Conservation (phyloP, 257 asterid genomes). For the Gynochthodes officinalis region DNA sequence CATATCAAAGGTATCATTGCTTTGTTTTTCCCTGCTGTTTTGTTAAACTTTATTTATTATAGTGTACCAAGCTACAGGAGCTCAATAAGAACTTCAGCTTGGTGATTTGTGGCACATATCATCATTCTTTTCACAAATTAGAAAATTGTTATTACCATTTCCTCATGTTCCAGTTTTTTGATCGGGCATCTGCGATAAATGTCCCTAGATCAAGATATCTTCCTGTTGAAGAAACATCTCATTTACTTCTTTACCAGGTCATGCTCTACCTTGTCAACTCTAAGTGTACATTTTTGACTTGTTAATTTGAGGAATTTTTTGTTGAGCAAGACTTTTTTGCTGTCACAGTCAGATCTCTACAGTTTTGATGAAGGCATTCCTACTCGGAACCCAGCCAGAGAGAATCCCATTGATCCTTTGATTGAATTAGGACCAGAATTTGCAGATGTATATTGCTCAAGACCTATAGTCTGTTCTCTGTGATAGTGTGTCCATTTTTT, state of each 20-base stretch:
- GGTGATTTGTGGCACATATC: slow-evolving; percentile 6
- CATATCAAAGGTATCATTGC: slow-evolving; percentile 55
- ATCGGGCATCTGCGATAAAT: slow-evolving; percentile 50
- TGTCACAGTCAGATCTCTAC: slow-evolving; percentile 77
- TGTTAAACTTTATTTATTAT: background rate
- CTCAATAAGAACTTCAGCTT: slow-evolving; percentile 5
- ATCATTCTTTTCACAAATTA: slow-evolving; percentile 2
- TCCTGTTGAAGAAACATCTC: slow-evolving; percentile 73
- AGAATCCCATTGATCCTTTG: slow-evolving; percentile 62
- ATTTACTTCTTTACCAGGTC: slow-evolving; percentile 83
- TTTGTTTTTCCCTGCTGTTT: slow-evolving; percentile 13
- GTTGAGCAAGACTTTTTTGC: slow-evolving; percentile 15
- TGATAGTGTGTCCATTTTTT: slow-evolving; percentile 14
- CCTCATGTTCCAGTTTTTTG: slow-evolving; percentile 50
- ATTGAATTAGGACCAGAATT: slow-evolving; percentile 73
- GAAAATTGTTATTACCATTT: slow-evolving; percentile 19
- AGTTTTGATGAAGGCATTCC: slow-evolving; percentile 51
- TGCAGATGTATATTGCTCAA: slow-evolving; percentile 44
- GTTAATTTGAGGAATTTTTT: slow-evolving; percentile 10
- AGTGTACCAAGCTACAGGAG: background rate
- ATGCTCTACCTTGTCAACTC: background rate
- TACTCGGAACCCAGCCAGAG: slow-evolving; percentile 62
- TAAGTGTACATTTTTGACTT: background rate
- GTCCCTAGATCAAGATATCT: slow-evolving; percentile 71
- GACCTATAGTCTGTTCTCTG: slow-evolving; percentile 12